Base-by-base conservation (phyloP, 2,329 filamentous ascomycete genomes). In the Passalora sequoiae region DNA sequence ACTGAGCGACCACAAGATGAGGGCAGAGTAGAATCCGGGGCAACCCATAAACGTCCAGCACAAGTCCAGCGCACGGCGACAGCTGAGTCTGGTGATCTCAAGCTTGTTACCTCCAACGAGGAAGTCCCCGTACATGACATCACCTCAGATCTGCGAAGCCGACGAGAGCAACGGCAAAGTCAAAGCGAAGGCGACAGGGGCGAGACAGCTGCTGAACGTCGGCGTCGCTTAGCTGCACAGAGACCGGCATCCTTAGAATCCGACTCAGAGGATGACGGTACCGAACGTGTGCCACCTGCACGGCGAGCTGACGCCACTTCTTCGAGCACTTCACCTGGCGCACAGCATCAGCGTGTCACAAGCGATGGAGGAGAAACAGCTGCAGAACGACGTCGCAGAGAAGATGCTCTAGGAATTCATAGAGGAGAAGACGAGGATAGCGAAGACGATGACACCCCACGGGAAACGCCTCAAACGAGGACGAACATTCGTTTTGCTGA, bases 351-450 rank as follows among this genome's bases (percentile, higher is more conserved):
- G 24, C 49, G 53, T 3, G 44, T 51, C 17, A 39, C 50, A 13
- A 60, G 60, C 46, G 72, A 74, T 17, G 47, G 39, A 1, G 72
- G 68, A 24, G 86, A 89, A 66, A 89, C 84, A 0, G 81, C 84
- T 0, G 86, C 85, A 0, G 86, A 91, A 64, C 73, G 83, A 44
- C 75, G 84, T 29, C 73, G 86, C 40, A 77, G 86, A 55, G 80
- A 88, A 56, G 84, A 84, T 1, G 86, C 86, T 1, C 68, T 91
- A 1, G 84, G 85, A 7, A 70, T 84, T 48, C 9, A 17, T 24
- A 66, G 68, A 12, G 60, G 63, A 8, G 48, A 57, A 6, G 64
- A 62, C 13, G 73, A 70, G 33, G 71, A 73, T 43, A 77, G 71
- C 43, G 74, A 81, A 24, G 80, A 78, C 10, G 52, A 59, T 22